Conservation (phyloP, 1,284 basidiomycete genomes). For the Erythrobasidium hasegawianum region DNA sequence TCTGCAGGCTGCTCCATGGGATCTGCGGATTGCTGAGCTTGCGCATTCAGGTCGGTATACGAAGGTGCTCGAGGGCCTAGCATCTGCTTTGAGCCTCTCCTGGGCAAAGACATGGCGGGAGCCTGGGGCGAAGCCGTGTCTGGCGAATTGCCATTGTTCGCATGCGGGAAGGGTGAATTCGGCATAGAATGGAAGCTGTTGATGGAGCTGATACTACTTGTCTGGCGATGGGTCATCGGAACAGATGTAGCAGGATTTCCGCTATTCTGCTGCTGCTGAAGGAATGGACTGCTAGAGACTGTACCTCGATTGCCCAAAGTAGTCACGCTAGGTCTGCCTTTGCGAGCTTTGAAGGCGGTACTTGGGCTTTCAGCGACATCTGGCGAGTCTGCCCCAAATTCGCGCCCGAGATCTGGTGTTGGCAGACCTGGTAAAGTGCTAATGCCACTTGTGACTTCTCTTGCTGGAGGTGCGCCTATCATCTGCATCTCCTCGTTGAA, state of each 20-base stretch:
- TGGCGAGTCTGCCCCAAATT: not conserved
- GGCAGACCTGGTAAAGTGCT: not conserved
- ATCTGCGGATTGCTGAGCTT: constrained; percentile 17
- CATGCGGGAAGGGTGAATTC: not conserved
- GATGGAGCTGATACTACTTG: constrained; percentile 1
- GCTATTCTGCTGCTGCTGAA: not conserved
- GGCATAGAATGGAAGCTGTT: not conserved
- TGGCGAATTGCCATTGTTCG: not conserved
- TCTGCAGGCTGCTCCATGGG: not conserved
- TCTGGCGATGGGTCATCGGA: not conserved
- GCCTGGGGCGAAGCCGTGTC: constrained; percentile 3
- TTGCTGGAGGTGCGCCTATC: constrained; percentile 18
- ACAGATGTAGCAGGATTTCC: not conserved
- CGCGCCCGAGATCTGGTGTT: not conserved
- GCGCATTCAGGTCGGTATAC: constrained; percentile 16
- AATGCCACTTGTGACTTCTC: constrained; percentile 6
- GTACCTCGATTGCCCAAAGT: constrained; percentile 22
- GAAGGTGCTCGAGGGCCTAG: constrained; percentile 32
- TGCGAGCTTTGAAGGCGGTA: not conserved
- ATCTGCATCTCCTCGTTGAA: constrained; percentile 34
- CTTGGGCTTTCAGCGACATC: not conserved
- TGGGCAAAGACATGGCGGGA: constrained; percentile 1
- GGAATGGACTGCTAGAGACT: constrained; percentile 33
- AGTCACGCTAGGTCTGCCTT: constrained; percentile 25
- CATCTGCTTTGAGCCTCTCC: constrained; percentile 13